Evolutionary conservation across 2,329 filamentous ascomycete genomes (phyloP), one percentile per base, ranked within the genome.

Genomic region (Didymella segeticola): DNA sequence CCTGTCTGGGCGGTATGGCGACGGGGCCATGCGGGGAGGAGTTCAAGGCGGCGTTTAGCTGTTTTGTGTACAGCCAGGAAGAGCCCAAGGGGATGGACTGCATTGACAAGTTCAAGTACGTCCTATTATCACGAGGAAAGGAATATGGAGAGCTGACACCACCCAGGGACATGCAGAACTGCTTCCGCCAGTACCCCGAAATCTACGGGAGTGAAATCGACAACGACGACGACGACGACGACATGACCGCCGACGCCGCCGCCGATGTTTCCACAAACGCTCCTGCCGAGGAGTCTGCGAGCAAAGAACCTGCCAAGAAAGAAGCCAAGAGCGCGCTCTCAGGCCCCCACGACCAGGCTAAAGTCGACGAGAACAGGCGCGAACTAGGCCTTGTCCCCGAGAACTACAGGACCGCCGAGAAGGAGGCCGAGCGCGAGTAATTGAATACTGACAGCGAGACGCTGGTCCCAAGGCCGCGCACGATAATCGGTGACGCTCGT

Each of bases 1-100:
- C 95, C 14, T 99, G 95, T 75, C 80, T 99, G 27, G 95, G 95
- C 42, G 95, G 95, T 47, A 99, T 99, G 95, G 95, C 95, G 7
- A 80, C 96, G 71, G 95, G 95, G 0, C 95, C 95, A 47, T 99
- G 95, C 73, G 95, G 95, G 41, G 91, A 96, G 73, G 88, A 98
- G 70, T 99, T 99, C 84, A 92, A 89, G 80, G 87, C 88, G 20
- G 95, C 95, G 0, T 99, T 99, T 70, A 96, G 92, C 84, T 99
- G 95, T 80, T 99, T 99, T 70, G 92, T 99, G n/a, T 95, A 88
- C 79, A 96, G 91, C 3, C 87, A 86, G 34, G 91, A 96, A 73
- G 95, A 99, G 73, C 93, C 93, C 29, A 99, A 99, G 86, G 93
- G 93, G 45, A 93, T 96, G 80, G 92, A 97, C 73, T 97, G 93